Evolutionary conservation across 495 filamentous ascomycete species (phyloP).

Genomic region (Penicillium waksmanii): DNA sequence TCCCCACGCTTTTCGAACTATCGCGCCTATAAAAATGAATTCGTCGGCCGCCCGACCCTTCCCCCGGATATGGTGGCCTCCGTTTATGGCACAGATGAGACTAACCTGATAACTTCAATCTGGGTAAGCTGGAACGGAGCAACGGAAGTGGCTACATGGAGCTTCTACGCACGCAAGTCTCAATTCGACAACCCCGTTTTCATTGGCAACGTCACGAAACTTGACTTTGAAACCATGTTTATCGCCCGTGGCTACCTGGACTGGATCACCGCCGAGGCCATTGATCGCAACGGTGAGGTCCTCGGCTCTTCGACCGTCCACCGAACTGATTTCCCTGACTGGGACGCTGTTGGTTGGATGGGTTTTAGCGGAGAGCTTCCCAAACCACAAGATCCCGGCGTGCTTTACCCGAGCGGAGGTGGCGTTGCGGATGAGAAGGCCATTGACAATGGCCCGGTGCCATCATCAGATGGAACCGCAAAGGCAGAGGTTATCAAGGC

Average conservation of each 20-base stretch:
- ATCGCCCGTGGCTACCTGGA: conserved; percentile 39
- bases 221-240: conserved; percentile 39
- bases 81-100: conserved; percentile 33
- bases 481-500: conserved; percentile 27
- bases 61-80: conserved; percentile 33
- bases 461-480: conserved; percentile 13
- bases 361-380: conserved; percentile 13
- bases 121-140: conserved; percentile 53
- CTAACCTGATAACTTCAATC: conserved; percentile 36
- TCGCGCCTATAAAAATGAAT: conserved; percentile 41
- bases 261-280: conserved; percentile 53
- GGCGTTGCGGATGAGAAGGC: conserved; percentile 4
- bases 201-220: conserved; percentile 28
- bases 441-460: background rate
- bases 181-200: conserved; percentile 28
- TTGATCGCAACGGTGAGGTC: conserved; percentile 26
- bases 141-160: conserved; percentile 44
- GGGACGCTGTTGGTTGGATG: conserved; percentile 24
- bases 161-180: conserved; percentile 38
- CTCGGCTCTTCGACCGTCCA: conserved; percentile 26
- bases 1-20: conserved; percentile 34
- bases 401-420: conserved; percentile 5
- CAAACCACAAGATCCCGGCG: conserved; percentile 24
- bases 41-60: conserved; percentile 31
- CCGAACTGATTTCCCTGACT: conserved; percentile 25